Conservation (phyloP, 208 protist species). For the Leishmania major region DNA sequence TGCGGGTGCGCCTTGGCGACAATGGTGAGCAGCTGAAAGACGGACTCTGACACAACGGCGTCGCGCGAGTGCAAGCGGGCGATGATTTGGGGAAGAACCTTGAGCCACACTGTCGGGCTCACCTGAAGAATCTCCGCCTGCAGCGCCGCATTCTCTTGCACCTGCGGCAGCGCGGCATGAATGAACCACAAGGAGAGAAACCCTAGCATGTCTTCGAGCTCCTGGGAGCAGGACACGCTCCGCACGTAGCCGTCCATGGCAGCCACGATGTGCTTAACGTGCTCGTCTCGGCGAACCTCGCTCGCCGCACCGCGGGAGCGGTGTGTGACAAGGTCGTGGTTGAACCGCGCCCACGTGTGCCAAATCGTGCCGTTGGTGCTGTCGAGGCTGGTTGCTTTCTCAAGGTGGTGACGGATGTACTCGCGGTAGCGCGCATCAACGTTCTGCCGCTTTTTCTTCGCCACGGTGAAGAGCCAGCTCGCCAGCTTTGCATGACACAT, state of each 20-base stretch:
- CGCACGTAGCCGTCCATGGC: slow-evolving; percentile 97
- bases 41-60: slow-evolving; percentile 87
- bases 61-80: slow-evolving; percentile 96
- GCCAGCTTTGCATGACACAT: slow-evolving; percentile 86
- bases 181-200: slow-evolving; percentile 99
- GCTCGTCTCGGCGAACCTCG: slow-evolving; percentile 34
- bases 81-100: slow-evolving; percentile 99
- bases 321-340: slow-evolving; percentile 86
- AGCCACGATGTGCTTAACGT: slow-evolving; percentile 74
- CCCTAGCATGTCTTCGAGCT: slow-evolving; percentile 98
- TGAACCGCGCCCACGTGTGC: slow-evolving; percentile 97
- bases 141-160: slow-evolving; percentile 69
- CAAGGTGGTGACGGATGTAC: slow-evolving; percentile 67
- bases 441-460: slow-evolving; percentile 26
- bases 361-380: slow-evolving; percentile 97
- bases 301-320: slow-evolving; percentile 11
- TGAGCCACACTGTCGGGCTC: slow-evolving; percentile 98
- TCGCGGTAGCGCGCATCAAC: slow-evolving; percentile 32
- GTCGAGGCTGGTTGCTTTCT: slow-evolving; percentile 82
- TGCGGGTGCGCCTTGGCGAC: slow-evolving; percentile 98
- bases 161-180: slow-evolving; percentile 64
- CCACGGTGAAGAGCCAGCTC: slow-evolving; percentile 69
- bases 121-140: slow-evolving; percentile 92
- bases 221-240: slow-evolving; percentile 78
- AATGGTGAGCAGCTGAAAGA: slow-evolving; percentile 93